Conservation (phyloP, 2,329 filamentous ascomycete genomes). For the Neoascochyta sp. region DNA sequence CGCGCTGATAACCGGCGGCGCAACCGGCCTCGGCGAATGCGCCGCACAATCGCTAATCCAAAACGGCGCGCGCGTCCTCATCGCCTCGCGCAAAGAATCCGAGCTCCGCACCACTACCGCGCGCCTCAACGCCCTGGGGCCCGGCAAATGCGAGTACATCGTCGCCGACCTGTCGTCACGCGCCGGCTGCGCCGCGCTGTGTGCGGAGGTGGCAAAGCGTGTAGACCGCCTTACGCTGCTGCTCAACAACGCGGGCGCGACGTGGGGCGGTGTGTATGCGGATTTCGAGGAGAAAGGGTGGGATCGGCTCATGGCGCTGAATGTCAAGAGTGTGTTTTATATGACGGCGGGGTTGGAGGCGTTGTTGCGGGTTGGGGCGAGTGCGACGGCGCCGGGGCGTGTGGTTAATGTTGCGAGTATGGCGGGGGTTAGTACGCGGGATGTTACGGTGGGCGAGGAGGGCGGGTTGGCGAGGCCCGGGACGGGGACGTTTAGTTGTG, state of each 20-base stretch:
- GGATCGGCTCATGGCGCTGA: slow-evolving; percentile 55
- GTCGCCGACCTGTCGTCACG: slow-evolving; percentile 52
- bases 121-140: slow-evolving; percentile 51
- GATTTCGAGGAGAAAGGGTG: slow-evolving; percentile 56
- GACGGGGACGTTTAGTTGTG: slow-evolving; percentile 50
- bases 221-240: slow-evolving; percentile 45
- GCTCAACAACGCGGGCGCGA: slow-evolving; percentile 53
- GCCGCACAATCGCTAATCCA: slow-evolving; percentile 53
- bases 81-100: slow-evolving; percentile 52
- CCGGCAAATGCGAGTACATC: slow-evolving; percentile 51
- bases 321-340: slow-evolving; percentile 54
- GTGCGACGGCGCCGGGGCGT: slow-evolving; percentile 43
- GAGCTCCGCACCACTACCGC: slow-evolving; percentile 47
- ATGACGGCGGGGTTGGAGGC: slow-evolving; percentile 46
- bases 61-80: slow-evolving; percentile 53
- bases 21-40: slow-evolving; percentile 53
- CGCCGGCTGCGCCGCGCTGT: slow-evolving; percentile 48
- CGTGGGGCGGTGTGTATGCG: slow-evolving; percentile 56
- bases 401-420: slow-evolving; percentile 55
- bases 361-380: slow-evolving; percentile 46
- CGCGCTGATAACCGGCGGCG: slow-evolving; percentile 51
- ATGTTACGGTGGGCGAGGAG: slow-evolving; percentile 45
- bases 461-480: slow-evolving; percentile 54
- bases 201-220: slow-evolving; percentile 47
- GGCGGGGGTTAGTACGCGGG: slow-evolving; percentile 42